These are phyloP conservation scores for Sporormia fimetaria DNA, from an alignment of 495 filamentous ascomycete genomes.

Conservation along the genomic window DNA sequence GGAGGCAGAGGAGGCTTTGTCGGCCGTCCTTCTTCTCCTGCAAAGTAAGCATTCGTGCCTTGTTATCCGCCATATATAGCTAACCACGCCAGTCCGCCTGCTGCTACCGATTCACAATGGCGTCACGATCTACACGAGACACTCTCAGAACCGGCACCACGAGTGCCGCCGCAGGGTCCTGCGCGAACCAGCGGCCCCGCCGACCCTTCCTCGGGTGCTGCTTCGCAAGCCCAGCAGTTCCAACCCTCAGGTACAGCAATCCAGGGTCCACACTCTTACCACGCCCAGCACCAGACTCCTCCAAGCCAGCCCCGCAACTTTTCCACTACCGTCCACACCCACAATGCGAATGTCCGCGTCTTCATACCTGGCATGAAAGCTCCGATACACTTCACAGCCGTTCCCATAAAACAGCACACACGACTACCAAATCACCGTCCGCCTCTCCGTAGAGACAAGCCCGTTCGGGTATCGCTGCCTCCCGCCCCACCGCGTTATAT, in stretches of 20 bases:
- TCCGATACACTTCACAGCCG: constrained; percentile 55
- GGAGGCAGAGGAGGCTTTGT: constrained; percentile 43
- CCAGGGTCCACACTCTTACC: too few species aligned
- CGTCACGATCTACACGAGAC: constrained; percentile 91
- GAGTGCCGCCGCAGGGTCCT: constrained; percentile 17
- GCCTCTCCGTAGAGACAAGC: constrained; percentile 89
- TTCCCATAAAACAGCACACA: constrained; percentile 76
- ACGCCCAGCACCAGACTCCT: not conserved
- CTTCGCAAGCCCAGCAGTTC: constrained; percentile 3
- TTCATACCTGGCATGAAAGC: constrained; percentile 62
- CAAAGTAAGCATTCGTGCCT: constrained; percentile 38
- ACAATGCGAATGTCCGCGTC: constrained; percentile 74
- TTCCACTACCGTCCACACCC: constrained; percentile 54
- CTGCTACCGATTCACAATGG: constrained; percentile 65
- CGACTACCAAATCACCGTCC: constrained; percentile 90
- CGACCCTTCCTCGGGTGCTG: too few species aligned
- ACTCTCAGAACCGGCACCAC: constrained; percentile 34
- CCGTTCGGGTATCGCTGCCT: constrained; percentile 86
- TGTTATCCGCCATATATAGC: constrained; percentile 4
- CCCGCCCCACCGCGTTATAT: constrained; percentile 69
- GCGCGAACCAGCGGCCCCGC: too few species aligned
- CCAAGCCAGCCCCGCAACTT: constrained; percentile 41
- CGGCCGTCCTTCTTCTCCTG: constrained; percentile 45
- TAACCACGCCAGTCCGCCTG: too few species aligned
- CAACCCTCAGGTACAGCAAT: too few species aligned